phyloP scores from a whole-genome alignment of 805 yeast species.

The Wickerhamomyces hampshirensis region DNA sequence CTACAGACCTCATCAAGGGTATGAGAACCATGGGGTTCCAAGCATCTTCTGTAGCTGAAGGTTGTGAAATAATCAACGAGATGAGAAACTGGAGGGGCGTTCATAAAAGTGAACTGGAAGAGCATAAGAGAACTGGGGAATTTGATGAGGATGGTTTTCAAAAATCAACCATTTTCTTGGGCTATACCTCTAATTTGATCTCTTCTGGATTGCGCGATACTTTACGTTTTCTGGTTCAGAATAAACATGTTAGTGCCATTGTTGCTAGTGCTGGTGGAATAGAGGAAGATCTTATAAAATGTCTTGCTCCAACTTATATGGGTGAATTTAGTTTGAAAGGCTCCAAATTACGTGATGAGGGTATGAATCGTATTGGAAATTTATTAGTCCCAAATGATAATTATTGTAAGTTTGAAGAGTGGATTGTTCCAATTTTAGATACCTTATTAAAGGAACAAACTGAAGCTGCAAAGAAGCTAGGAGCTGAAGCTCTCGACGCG shows the following conservation, averaged over 20 bases:
- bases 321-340: conserved; percentile 90
- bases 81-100: conserved; percentile 95
- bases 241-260: conserved; percentile 90
- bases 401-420: conserved; percentile 95
- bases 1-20: conserved; percentile 68
- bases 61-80: conserved; percentile 87
- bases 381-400: conserved; percentile 96
- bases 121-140: conserved; percentile 66
- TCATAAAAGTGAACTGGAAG: conserved; percentile 61
- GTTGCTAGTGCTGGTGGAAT: conserved; percentile 99
- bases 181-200: conserved; percentile 93
- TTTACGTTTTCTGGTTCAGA: conserved; percentile 80
- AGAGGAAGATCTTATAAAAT: conserved; percentile 95
- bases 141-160: conserved; percentile 76
- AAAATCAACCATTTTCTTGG: conserved; percentile 88
- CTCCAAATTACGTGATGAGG: conserved; percentile 78
- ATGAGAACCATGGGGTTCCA: conserved; percentile 98
- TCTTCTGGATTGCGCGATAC: conserved; percentile 94
- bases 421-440: conserved; percentile 95
- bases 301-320: conserved; percentile 92
- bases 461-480: conserved; percentile 48
- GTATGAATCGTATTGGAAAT: conserved; percentile 97
- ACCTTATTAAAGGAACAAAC: conserved; percentile 87
- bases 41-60: conserved; percentile 79
- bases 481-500: conserved; percentile 54